Evolutionary conservation across 192 early-diverging fungal genomes (phyloP), one percentile per base, ranked within the genome.

Genomic region (Backusella tuberculispora): DNA sequence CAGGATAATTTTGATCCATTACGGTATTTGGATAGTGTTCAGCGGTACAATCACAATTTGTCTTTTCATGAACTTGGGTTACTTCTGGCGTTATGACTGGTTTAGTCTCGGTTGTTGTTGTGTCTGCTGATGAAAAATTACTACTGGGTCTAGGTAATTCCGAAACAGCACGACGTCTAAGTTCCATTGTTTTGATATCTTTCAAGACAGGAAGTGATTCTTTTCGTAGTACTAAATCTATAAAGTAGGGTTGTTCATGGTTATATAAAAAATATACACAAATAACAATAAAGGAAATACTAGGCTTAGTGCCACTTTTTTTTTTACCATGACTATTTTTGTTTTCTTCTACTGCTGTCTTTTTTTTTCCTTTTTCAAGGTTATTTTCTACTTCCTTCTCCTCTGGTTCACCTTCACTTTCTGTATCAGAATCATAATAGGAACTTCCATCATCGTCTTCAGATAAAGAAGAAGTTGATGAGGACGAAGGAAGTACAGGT

Each of bases 11-110:
- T 6, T 77, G 72, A 34, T 73, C 72, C 71, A 87, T 71, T 17
- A 74, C 81, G 6, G 71, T 60, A 37, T 76, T 81, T 21, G 78
- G 67, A 60, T 83, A 88, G 67, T 88, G 87, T 9, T 80, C 60
- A 17, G 74, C 75, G 5, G 78, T 83, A 29, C 74, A 77, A 19
- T 75, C 76, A 74, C 53, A 60, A 13, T 74, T 76, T 3, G 84
- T 83, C 14, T 6, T 65, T 44, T 73, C 72, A 14, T 72, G 17
- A 5, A 63, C 29, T 42, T 43, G 71, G 6, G 53, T 26, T 13
- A 10, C 26, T 26, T 60, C 53, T 24, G 48, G 48, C 19, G 21
- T 2, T 0, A 3, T 13, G 0, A 24, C 24, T 60, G 53, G 21
- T 12, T 60, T 60, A 19, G 53, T 26, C 53, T 60, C 53, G 21